A percentile compares a stretch with the other conserved stretches of the same genome.
Conservation (phyloP, 2,329 filamentous ascomycete genomes). For the Periconia macrospinosa region DNA sequence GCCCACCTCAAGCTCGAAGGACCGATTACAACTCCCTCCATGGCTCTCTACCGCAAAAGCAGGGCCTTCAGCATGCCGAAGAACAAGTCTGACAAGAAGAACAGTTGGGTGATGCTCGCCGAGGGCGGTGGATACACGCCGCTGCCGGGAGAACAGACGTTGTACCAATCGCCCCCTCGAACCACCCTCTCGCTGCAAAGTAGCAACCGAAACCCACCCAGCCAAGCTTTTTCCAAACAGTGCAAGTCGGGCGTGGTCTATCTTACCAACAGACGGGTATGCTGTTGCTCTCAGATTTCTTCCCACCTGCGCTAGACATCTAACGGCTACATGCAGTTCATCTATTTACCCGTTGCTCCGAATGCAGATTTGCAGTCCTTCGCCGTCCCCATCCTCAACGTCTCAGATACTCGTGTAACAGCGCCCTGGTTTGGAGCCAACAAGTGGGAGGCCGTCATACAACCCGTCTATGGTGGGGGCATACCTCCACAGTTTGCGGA, state of each 20-base stretch:
- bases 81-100: conserved; percentile 36
- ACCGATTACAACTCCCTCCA: conserved; percentile 2
- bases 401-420: conserved; percentile 81
- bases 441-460: conserved; percentile 80
- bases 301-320: background rate
- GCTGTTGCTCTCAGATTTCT: conserved; percentile 26
- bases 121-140: conserved; percentile 74
- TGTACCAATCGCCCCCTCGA: conserved; percentile 78
- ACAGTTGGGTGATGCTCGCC: conserved; percentile 91
- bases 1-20: background rate
- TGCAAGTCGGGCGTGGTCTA: conserved; percentile 76
- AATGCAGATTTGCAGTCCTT: conserved; percentile 79
- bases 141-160: conserved; percentile 78
- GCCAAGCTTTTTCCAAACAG: conserved; percentile 67
- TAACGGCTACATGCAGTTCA: conserved; percentile 60
- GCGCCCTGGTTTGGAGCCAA: conserved; percentile 93
- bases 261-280: conserved; percentile 82
- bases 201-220: conserved; percentile 65
- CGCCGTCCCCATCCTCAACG: conserved; percentile 81
- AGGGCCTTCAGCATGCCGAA: conserved; percentile 18
- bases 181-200: conserved; percentile 76
- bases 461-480: conserved; percentile 80
- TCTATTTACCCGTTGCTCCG: conserved; percentile 78
- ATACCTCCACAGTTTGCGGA: conserved; percentile 74
- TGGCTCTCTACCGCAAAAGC: conserved; percentile 6